Evolutionary conservation across 768 basidiomycete species (phyloP).

Genomic region (Tubosaeta sp.): DNA sequence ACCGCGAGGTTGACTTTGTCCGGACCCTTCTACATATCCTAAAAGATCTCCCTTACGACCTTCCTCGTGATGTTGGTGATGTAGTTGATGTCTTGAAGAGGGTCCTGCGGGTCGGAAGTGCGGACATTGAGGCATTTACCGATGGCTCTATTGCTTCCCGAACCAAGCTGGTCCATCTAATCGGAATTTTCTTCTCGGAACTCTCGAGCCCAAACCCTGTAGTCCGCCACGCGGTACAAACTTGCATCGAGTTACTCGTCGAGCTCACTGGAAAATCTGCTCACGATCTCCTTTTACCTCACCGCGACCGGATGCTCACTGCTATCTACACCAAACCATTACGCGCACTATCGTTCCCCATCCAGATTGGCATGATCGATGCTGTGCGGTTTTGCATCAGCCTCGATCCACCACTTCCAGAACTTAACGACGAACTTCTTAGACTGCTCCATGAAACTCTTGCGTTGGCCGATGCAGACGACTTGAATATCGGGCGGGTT

Average conservation of each 20-base stretch:
- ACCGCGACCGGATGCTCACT: slow-evolving; percentile 83
- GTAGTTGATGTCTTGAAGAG: slow-evolving; percentile 72
- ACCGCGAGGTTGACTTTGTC: slow-evolving; percentile 86
- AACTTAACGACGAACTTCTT: slow-evolving; percentile 88
- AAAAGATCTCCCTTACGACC: slow-evolving; percentile 90
- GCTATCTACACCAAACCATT: slow-evolving; percentile 96
- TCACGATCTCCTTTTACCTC: slow-evolving; percentile 74
- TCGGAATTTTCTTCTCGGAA: slow-evolving; percentile 84
- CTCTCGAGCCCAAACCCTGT: slow-evolving; percentile 81
- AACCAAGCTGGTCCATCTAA: slow-evolving; percentile 61
- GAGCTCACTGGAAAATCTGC: slow-evolving; percentile 67
- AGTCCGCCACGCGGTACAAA: slow-evolving; percentile 81
- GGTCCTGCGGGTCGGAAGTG: slow-evolving; percentile 59
- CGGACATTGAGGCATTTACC: slow-evolving; percentile 41
- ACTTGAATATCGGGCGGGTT: slow-evolving; percentile 73
- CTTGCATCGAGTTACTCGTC: slow-evolving; percentile 74
- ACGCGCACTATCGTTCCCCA: slow-evolving; percentile 87
- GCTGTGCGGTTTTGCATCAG: slow-evolving; percentile 92
- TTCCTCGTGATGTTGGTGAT: slow-evolving; percentile 76
- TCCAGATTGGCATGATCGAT: slow-evolving; percentile 98
- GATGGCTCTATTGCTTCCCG: slow-evolving; percentile 42
- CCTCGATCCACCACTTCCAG: slow-evolving; percentile 83
- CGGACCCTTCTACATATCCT: slow-evolving; percentile 87
- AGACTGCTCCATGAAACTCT: slow-evolving; percentile 91
- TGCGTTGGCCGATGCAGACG: slow-evolving; percentile 94